These are phyloP conservation scores for Candida pseudoviswanathii DNA, from an alignment of 1,139 yeast genomes.

Conservation along the genomic window DNA sequence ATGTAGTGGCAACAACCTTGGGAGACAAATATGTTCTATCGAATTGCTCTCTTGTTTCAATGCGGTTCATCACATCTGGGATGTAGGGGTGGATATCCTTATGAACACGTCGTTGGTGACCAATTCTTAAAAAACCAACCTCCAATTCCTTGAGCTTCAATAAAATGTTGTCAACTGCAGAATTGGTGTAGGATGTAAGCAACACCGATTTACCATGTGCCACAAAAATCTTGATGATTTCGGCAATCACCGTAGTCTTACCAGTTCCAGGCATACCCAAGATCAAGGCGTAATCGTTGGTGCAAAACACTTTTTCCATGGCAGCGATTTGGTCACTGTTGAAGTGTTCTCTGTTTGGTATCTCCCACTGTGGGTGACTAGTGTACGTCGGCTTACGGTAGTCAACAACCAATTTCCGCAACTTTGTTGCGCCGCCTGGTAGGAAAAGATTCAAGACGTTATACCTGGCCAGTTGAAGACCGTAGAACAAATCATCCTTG, in stretches of 20 bases:
- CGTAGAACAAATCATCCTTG: constrained; percentile 75
- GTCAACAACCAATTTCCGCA: constrained; percentile 67
- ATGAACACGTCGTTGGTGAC: constrained; percentile 60
- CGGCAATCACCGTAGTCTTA: constrained; percentile 88
- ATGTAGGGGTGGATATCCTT: constrained; percentile 58
- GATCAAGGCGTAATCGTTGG: constrained; percentile 77
- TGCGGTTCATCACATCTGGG: constrained; percentile 42
- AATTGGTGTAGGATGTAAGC: constrained; percentile 86
- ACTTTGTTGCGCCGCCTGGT: constrained; percentile 52
- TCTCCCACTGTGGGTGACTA: not conserved
- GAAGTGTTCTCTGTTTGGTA: constrained; percentile 8
- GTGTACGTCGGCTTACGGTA: constrained; percentile 32
- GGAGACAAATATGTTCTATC: constrained; percentile 52
- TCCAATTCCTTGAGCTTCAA: constrained; percentile 58
- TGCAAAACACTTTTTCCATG: constrained; percentile 59
- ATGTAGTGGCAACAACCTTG: constrained; percentile 84
- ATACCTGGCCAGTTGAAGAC: constrained; percentile 74
- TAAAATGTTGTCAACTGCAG: constrained; percentile 92
- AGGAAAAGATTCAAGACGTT: constrained; percentile 71
- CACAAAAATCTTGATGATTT: constrained; percentile 64
- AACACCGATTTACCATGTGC: constrained; percentile 65
- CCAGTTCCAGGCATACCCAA: constrained; percentile 99
- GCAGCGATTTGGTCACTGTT: constrained; percentile 77
- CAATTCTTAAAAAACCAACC: constrained; percentile 60
- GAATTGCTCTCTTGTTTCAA: constrained; percentile 49